Conservation (phyloP, 495 filamentous ascomycete genomes). For the Penicillium goetzii region DNA sequence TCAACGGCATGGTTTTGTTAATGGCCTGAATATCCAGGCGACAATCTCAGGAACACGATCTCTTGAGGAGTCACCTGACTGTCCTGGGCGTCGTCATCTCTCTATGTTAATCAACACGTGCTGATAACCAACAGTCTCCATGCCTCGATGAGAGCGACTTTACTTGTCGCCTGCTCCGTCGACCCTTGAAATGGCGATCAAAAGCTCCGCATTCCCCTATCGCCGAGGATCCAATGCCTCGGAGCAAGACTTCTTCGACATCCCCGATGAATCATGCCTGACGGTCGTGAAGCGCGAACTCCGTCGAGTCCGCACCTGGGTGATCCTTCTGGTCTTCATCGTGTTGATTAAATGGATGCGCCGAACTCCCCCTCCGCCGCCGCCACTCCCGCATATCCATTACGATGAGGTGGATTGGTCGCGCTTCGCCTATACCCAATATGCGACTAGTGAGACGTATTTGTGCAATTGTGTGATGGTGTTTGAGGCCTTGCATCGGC, state of each 20-base stretch:
- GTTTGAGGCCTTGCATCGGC: slow-evolving; percentile 63
- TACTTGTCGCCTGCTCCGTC: background rate
- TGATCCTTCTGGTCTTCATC: slow-evolving; percentile 35
- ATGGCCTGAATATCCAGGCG: background rate
- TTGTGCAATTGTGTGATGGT: slow-evolving; percentile 80
- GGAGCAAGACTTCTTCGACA: slow-evolving; percentile 51
- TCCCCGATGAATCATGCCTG: slow-evolving; percentile 42
- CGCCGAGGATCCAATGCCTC: slow-evolving; percentile 42
- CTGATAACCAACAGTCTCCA: background rate
- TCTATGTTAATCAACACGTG: background rate
- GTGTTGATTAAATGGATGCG: slow-evolving; percentile 39
- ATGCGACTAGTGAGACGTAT: slow-evolving; percentile 69
- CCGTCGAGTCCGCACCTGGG: slow-evolving; percentile 44
- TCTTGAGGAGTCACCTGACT: background rate
- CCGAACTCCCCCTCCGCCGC: slow-evolving; percentile 30
- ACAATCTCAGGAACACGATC: background rate
- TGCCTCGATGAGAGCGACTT: background rate
- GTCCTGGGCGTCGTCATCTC: background rate
- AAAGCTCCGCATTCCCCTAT: slow-evolving; percentile 28
- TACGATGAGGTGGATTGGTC: slow-evolving; percentile 60
- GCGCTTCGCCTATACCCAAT: slow-evolving; percentile 69
- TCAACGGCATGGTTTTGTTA: too few species aligned
- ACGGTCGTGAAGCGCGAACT: slow-evolving; percentile 43
- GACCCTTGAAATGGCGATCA: slow-evolving; percentile 24
- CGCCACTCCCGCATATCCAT: slow-evolving; percentile 38